Percentiles rank a stretch among this genome's conserved stretches.
Conservation (phyloP, 2,329 filamentous ascomycete species). For the Xylaria sp. region DNA sequence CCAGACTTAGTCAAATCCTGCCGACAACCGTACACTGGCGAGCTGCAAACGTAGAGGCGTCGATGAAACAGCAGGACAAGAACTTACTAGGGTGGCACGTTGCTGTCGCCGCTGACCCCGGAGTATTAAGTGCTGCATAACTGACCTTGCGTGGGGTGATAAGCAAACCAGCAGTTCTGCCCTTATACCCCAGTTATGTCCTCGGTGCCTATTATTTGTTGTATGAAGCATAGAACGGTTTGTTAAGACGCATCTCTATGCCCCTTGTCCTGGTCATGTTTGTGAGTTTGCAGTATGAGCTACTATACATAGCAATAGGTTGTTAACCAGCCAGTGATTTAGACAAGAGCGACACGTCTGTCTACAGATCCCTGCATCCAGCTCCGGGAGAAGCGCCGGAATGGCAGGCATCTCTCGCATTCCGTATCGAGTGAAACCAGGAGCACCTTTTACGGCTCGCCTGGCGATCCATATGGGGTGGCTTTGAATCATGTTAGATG, state of each 20-base stretch:
- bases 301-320: not conserved
- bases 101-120: constrained; percentile 2
- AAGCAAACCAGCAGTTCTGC: not conserved
- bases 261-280: not conserved
- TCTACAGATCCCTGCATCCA: constrained; percentile 25
- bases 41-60: constrained; percentile 8
- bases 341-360: constrained; percentile 1
- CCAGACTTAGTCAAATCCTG: not conserved
- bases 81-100: constrained; percentile 9
- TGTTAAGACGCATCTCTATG: not conserved
- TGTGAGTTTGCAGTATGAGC: not conserved
- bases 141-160: not conserved
- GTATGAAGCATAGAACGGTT: not conserved
- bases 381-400: constrained; percentile 19
- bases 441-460: constrained; percentile 12
- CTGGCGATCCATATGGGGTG: constrained; percentile 2
- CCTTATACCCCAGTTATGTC: not conserved
- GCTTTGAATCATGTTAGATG: constrained; percentile 9
- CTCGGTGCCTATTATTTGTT: not conserved
- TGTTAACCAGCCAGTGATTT: not conserved
- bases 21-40: not conserved
- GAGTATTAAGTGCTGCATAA: not conserved
- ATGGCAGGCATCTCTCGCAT: constrained; percentile 24
- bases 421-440: constrained; percentile 30
- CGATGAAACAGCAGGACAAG: constrained; percentile 18